phyloP scores from a whole-genome alignment of 495 filamentous ascomycete genomes.

The Pyronema omphalodes region DNA sequence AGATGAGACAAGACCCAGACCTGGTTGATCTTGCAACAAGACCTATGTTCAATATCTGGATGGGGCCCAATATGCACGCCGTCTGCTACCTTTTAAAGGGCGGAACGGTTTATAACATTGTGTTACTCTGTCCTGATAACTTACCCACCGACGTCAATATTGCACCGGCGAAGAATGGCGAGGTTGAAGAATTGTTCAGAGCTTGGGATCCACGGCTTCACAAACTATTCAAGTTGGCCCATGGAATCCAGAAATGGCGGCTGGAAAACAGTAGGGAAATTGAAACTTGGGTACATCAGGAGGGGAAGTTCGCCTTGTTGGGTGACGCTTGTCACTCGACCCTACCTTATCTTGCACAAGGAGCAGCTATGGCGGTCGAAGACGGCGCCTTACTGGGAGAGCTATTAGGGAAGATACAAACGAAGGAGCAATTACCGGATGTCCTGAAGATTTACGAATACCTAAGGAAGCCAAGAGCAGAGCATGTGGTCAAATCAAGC shows the following conservation, averaged over 20 bases:
- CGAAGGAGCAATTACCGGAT: constrained; percentile 29
- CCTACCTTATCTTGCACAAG: constrained; percentile 47
- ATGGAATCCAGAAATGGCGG: constrained; percentile 34
- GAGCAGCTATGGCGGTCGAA: constrained; percentile 34
- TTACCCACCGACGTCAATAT: constrained; percentile 30
- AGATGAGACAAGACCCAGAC: constrained; percentile 32
- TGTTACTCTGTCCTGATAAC: constrained; percentile 36
- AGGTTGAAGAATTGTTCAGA: constrained; percentile 31
- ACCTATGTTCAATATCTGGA: constrained; percentile 50
- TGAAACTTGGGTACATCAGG: background rate
- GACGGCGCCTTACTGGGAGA: constrained; percentile 33
- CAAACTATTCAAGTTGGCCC: constrained; percentile 31
- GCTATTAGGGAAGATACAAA: constrained; percentile 24
- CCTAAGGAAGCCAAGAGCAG: constrained; percentile 41
- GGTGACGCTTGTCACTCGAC: constrained; percentile 49
- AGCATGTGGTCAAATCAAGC: constrained; percentile 35
- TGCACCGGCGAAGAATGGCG: constrained; percentile 28
- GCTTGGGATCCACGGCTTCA: constrained; percentile 35
- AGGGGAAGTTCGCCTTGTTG: constrained; percentile 7
- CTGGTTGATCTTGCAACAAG: constrained; percentile 30
- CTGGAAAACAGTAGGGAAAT: constrained; percentile 26
- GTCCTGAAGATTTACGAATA: constrained; percentile 40
- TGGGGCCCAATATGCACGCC: constrained; percentile 37
- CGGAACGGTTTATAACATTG: constrained; percentile 38
- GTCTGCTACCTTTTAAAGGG: constrained; percentile 39